A percentile compares a stretch with the other conserved stretches of the same genome.
phyloP scores from a whole-genome alignment of 2,329 filamentous ascomycete species.

The Chaetomium sp. region DNA sequence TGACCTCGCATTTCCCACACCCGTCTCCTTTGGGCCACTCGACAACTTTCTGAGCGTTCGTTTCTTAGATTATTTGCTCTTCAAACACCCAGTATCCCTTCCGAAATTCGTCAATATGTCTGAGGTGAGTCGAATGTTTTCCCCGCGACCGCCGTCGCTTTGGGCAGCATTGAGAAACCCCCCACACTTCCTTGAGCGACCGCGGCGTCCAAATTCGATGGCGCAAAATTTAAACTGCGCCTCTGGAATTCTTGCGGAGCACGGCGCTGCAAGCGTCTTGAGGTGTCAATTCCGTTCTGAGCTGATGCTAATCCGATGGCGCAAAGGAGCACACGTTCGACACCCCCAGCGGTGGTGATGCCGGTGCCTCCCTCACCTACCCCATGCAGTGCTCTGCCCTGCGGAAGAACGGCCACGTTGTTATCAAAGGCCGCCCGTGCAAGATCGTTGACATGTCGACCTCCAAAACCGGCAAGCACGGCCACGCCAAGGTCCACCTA shows the following conservation, averaged over 20 bases:
- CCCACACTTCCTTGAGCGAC: constrained; percentile 37
- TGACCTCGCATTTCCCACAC: constrained; percentile 17
- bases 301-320: not conserved
- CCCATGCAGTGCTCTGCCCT: constrained; percentile 99
- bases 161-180: constrained; percentile 32
- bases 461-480: constrained; percentile 99
- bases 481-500: constrained; percentile 99
- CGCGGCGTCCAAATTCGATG: constrained; percentile 13
- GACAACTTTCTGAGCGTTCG: constrained; percentile 21
- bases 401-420: constrained; percentile 98
- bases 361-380: constrained; percentile 88
- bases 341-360: constrained; percentile 62
- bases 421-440: constrained; percentile 98
- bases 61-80: constrained; percentile 30
- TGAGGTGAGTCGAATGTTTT: constrained; percentile 21
- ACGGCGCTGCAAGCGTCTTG: not conserved
- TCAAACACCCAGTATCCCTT: constrained; percentile 24
- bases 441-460: constrained; percentile 99
- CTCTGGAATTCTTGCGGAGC: not conserved
- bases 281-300: not conserved
- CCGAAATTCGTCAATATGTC: constrained; percentile 49
- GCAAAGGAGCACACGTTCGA: constrained; percentile 66
- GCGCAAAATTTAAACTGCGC: constrained; percentile 9
- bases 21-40: constrained; percentile 17
- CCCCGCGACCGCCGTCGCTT: constrained; percentile 21